Percentiles rank a stretch among this genome's conserved stretches.
These are phyloP conservation scores for Cantharellus anzutake DNA, from an alignment of 768 basidiomycete genomes.

Conservation along the genomic window DNA sequence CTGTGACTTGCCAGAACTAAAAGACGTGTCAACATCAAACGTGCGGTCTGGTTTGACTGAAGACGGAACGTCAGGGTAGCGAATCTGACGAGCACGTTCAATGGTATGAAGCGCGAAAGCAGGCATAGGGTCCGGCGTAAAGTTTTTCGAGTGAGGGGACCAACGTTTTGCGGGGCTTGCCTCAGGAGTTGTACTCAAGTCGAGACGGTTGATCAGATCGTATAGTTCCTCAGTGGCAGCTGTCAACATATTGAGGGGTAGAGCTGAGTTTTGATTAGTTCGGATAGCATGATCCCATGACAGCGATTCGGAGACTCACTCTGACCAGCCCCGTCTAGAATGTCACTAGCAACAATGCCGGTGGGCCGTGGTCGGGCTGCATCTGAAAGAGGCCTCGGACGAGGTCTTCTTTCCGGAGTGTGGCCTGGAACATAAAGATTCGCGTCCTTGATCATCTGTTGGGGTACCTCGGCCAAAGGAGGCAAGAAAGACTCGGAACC, in stretches of 20 bases:
- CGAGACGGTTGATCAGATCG: slow-evolving; percentile 58
- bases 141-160: not conserved
- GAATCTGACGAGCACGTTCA: not conserved
- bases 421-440: not conserved
- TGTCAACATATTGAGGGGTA: slow-evolving; percentile 30
- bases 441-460: not conserved
- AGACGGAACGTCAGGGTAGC: not conserved
- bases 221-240: slow-evolving; percentile 69
- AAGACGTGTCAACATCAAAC: not conserved
- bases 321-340: not conserved
- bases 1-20: not conserved
- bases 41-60: not conserved
- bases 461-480: not conserved
- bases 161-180: not conserved
- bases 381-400: slow-evolving; percentile 45
- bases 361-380: slow-evolving; percentile 32
- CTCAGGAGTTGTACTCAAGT: slow-evolving; percentile 57
- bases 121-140: not conserved
- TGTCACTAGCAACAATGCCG: slow-evolving; percentile 21
- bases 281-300: not conserved
- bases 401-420: slow-evolving; percentile 24
- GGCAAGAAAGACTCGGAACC: not conserved
- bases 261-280: not conserved
- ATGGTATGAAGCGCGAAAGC: not conserved
- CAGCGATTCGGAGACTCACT: not conserved